Evolutionary conservation across 495 filamentous ascomycete species (phyloP), one percentile per base, ranked within the genome.

Genomic region (Baudoinia panamericana): DNA sequence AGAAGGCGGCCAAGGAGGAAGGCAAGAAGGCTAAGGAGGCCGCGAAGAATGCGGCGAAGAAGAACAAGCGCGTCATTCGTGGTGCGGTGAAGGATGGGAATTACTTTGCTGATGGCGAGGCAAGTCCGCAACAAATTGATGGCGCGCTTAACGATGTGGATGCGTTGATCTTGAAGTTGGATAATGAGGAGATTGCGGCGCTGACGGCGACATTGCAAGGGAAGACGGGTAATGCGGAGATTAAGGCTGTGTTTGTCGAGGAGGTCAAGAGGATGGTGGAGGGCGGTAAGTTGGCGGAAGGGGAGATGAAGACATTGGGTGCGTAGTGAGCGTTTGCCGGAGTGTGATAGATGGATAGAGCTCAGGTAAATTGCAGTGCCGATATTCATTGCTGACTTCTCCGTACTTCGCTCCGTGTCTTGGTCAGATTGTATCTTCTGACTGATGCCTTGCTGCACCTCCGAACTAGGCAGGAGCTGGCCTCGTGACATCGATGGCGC

Each of bases 21-120:
- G 73, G 72, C 61, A 96, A 95, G 77, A 96, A 97, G 72, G 81
- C 83, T 30, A 94, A 93, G 65, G 90, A 97, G 61, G 90, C 88
- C 23, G 82, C 82, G 4, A 97, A 97, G 76, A 93, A 82, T 58
- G 88, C 92, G 3, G 76, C 87, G 50, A 97, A 97, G 83, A 96
- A 96, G 80, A 96, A 97, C 69, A 93, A 93, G 68, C 80, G 90
- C 67, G 83, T 95, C 24, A 71, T 96, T 43, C 82, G 88, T 56
- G 75, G 72, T 23, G 80, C 80, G 50, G 83, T 90, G 63, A 96
- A 96, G 71, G 90, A 96, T 42, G 84, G 77, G 52, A 94, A 94
- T 70, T 97, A 96, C 74, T 82, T 87, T 47, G 77, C 72, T 41
- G 66, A 60, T 19, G 68, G 69, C 12, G 73, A 82, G 52, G 71